Evolutionary conservation across 2,329 filamentous ascomycete species (phyloP).

Genomic region (Anisogramma anomala): DNA sequence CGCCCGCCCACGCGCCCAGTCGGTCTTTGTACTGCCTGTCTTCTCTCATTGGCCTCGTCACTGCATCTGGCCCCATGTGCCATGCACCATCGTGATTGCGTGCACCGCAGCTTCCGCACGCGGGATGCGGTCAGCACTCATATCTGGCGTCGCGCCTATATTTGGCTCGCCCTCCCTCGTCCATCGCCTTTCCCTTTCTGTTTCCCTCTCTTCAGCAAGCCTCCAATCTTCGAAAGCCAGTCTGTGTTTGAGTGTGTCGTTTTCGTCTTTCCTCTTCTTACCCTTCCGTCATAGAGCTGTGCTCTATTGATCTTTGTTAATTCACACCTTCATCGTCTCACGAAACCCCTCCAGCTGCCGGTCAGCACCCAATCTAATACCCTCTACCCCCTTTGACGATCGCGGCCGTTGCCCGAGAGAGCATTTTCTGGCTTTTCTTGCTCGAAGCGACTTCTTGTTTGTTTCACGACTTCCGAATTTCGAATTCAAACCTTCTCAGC

Average conservation of each 20-base stretch:
- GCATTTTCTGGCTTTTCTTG: slow-evolving; percentile 44
- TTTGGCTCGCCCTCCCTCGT: slow-evolving; percentile 27
- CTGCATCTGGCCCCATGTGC: slow-evolving; percentile 15
- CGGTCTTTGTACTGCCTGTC: too few relatives aligned
- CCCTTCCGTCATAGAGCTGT: slow-evolving; percentile 24
- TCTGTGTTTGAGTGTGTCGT: slow-evolving; percentile 30
- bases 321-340: slow-evolving; percentile 21
- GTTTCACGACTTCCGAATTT: slow-evolving; percentile 16
- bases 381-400: slow-evolving; percentile 23
- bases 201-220: slow-evolving; percentile 54
- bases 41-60: slow-evolving; percentile 19
- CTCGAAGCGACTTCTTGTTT: slow-evolving; percentile 30
- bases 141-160: slow-evolving; percentile 27
- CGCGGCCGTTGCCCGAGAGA: slow-evolving; percentile 31
- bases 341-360: slow-evolving; percentile 32
- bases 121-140: slow-evolving; percentile 20
- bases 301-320: slow-evolving; percentile 22
- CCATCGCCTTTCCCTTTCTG: slow-evolving; percentile 28
- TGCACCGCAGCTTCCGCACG: not conserved
- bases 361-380: slow-evolving; percentile 32
- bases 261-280: slow-evolving; percentile 28
- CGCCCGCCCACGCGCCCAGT: slow-evolving; percentile 2
- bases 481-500: slow-evolving; percentile 23
- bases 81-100: slow-evolving; percentile 6
- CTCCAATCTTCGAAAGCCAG: slow-evolving; percentile 41